Evolutionary conservation across 2,329 filamentous ascomycete species (phyloP).

Genomic region (Akanthomyces uredinophilus): DNA sequence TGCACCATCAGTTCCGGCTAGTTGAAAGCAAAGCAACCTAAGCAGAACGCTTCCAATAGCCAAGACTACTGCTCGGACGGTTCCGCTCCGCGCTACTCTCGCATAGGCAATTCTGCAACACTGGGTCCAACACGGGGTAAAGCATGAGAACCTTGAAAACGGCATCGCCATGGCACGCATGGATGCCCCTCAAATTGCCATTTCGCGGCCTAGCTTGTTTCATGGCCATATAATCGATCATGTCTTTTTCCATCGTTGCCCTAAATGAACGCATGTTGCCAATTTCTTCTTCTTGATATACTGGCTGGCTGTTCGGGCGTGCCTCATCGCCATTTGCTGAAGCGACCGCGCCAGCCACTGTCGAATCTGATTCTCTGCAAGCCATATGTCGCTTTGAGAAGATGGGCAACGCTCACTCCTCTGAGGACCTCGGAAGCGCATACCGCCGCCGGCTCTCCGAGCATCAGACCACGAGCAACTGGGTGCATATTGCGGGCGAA

Average conservation of each 20-base stretch:
- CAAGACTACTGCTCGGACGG: not conserved
- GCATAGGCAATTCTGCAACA: slow-evolving; percentile 12
- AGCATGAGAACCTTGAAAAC: slow-evolving; percentile 12
- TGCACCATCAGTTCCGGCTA: not conserved
- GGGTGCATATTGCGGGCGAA: slow-evolving; percentile 31
- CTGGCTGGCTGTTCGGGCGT: not conserved
- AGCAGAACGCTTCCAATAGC: not conserved
- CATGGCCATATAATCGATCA: not conserved
- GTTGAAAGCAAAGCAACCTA: not conserved
- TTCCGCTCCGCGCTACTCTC: not conserved
- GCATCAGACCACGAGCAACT: slow-evolving; percentile 38
- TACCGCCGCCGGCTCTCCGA: slow-evolving; percentile 47
- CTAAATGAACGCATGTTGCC: slow-evolving; percentile 1
- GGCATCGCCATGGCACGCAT: not conserved
- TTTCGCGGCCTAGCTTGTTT: slow-evolving; percentile 11
- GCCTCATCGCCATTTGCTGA: not conserved
- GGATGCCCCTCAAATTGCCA: slow-evolving; percentile 6
- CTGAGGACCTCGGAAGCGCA: slow-evolving; percentile 33
- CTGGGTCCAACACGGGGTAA: slow-evolving; percentile 13
- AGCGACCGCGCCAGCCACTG: not conserved
- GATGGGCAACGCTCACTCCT: slow-evolving; percentile 50
- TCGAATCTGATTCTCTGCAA: not conserved
- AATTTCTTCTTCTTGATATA: not conserved
- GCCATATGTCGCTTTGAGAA: not conserved
- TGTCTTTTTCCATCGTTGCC: not conserved